Conservation (phyloP, 176 grass and related monocot species). For the bread wheat (Triticum aestivum) region DNA sequence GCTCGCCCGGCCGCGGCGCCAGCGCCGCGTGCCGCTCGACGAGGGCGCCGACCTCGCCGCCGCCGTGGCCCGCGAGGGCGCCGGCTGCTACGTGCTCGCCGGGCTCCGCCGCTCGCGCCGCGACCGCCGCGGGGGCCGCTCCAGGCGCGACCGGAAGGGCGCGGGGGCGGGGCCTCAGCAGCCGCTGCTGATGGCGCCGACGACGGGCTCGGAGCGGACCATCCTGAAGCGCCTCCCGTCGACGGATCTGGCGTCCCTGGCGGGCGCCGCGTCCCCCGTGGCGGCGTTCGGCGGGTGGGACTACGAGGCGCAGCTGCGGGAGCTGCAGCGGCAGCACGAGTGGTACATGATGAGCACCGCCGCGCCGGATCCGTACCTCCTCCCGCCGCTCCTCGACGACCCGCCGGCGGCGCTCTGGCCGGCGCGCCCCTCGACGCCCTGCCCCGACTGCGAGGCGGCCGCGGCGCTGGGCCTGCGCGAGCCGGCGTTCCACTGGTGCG, state of each 20-base stretch:
- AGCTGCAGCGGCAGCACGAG: constrained; percentile 61
- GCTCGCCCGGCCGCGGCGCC: constrained; percentile 40
- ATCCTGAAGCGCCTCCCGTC: constrained; percentile 60
- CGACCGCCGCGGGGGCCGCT: constrained; percentile 56
- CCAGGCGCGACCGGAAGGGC: constrained; percentile 35
- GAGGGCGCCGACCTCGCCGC: constrained; percentile 57
- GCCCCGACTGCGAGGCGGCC: constrained; percentile 77
- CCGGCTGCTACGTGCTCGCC: constrained; percentile 65
- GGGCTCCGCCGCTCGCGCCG: constrained; percentile 44
- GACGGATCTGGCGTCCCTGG: constrained; percentile 52
- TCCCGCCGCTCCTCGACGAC: constrained; percentile 11
- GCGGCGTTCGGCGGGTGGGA: constrained; percentile 35
- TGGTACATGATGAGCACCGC: constrained; percentile 45
- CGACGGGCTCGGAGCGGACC: constrained; percentile 21
- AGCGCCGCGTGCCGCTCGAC: constrained; percentile 54
- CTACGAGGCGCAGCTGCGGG: constrained; percentile 55
- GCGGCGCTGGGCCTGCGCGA: constrained; percentile 22
- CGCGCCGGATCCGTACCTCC: constrained; percentile 14
- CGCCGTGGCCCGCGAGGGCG: constrained; percentile 52
- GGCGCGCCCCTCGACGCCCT: not conserved
- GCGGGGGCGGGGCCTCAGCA: not conserved
- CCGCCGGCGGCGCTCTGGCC: not conserved
- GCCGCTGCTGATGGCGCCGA: not conserved
- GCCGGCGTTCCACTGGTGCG: constrained; percentile 81
- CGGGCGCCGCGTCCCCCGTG: not conserved